phyloP scores from a whole-genome alignment of 768 basidiomycete species.

The Suillus clintonianus region DNA sequence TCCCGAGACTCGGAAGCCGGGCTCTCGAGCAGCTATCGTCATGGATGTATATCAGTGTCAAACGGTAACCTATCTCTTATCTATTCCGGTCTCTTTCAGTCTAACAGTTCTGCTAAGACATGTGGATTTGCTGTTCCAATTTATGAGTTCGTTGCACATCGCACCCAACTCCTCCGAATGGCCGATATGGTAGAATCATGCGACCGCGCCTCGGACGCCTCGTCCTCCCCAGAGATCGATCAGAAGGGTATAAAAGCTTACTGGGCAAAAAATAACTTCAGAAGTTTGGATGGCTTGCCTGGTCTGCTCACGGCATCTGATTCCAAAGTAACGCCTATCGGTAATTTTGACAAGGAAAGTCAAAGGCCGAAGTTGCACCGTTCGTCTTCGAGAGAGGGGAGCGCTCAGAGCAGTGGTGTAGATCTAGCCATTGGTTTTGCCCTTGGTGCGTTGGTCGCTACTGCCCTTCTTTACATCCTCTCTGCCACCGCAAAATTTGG shows the following conservation, averaged over 20 bases:
- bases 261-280: constrained; percentile 50
- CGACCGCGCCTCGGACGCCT: constrained; percentile 29
- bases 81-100: neutral
- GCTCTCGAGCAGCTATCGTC: constrained; percentile 62
- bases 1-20: constrained; percentile 47
- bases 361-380: constrained; percentile 10
- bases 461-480: constrained; percentile 8
- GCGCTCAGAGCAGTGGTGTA: neutral
- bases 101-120: constrained; percentile 40
- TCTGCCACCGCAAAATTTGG: neutral
- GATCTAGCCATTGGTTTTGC: constrained; percentile 20
- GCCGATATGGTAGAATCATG: constrained; percentile 42
- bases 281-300: constrained; percentile 61
- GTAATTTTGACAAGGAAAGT: constrained; percentile 18
- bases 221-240: neutral
- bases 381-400: neutral
- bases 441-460: constrained; percentile 12
- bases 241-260: constrained; percentile 48
- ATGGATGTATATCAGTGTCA: constrained; percentile 62
- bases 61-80: constrained; percentile 27
- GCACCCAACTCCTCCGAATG: constrained; percentile 49
- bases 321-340: constrained; percentile 13
- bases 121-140: constrained; percentile 69
- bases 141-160: constrained; percentile 58
- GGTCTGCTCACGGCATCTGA: constrained; percentile 39